phyloP scores from a whole-genome alignment of 2,329 filamentous ascomycete genomes.

The Beauveria varroae region DNA sequence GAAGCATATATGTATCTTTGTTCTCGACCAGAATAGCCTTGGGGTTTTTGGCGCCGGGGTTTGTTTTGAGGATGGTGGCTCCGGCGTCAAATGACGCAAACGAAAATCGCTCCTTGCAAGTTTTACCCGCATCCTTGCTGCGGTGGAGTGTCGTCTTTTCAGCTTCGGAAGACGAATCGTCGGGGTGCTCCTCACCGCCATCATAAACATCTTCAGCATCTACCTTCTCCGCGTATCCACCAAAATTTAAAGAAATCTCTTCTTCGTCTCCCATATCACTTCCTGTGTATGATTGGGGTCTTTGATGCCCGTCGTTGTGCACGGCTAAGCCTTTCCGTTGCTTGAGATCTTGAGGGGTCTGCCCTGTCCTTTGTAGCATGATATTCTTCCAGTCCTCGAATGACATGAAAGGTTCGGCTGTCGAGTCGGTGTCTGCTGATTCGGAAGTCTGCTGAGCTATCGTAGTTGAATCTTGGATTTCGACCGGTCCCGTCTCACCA shows the following conservation, averaged over 20 bases:
- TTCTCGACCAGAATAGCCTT: conserved; percentile 90
- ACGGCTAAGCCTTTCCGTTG: conserved; percentile 47
- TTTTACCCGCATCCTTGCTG: conserved; percentile 91
- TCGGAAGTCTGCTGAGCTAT: neutral
- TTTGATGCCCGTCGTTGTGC: conserved; percentile 39
- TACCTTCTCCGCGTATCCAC: conserved; percentile 15
- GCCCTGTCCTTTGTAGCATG: conserved; percentile 78
- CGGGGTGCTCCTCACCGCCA: conserved; percentile 30
- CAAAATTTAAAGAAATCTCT: conserved; percentile 62
- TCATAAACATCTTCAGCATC: conserved; percentile 12
- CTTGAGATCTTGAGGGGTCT: conserved; percentile 60
- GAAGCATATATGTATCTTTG: conserved; percentile 97
- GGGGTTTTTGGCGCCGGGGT: conserved; percentile 75
- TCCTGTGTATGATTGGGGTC: conserved; percentile 54
- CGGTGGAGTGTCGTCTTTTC: conserved; percentile 50
- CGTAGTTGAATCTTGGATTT: neutral
- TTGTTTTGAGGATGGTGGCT: conserved; percentile 86
- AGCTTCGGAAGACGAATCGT: conserved; percentile 25
- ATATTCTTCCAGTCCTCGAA: conserved; percentile 98
- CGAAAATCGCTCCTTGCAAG: conserved; percentile 95
- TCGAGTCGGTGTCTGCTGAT: conserved; percentile 15
- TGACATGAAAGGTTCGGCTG: conserved; percentile 63
- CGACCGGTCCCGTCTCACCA: neutral
- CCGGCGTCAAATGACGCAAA: conserved; percentile 97
- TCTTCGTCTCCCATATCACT: conserved; percentile 76